Conservation (phyloP, 2,329 filamentous ascomycete genomes). For the Ophiobolus disseminans region DNA sequence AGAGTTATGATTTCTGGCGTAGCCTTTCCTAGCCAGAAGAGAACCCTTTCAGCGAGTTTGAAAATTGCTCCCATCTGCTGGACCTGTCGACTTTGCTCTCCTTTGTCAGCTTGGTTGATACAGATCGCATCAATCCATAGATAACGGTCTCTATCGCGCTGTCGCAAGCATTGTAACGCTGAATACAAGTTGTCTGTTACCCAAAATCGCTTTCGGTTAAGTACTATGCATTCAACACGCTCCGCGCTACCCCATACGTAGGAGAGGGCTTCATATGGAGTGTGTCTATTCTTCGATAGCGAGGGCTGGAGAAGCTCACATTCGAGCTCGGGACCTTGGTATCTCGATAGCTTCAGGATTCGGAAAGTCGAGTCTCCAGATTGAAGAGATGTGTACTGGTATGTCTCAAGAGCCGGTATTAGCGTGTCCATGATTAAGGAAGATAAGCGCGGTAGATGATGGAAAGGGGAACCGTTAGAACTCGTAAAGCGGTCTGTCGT, state of each 20-base stretch:
- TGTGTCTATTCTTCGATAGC: slow-evolving; percentile 4
- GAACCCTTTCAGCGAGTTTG: slow-evolving; percentile 5
- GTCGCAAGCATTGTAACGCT: slow-evolving; percentile 10
- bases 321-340: slow-evolving; percentile 6
- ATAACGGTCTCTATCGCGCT: not conserved
- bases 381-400: too few species aligned
- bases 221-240: slow-evolving; percentile 6
- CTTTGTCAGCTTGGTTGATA: slow-evolving; percentile 10
- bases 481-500: too few species aligned
- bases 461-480: too few species aligned
- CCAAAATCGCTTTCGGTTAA: slow-evolving; percentile 8
- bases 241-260: slow-evolving; percentile 18
- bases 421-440: too few species aligned
- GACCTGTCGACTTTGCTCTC: slow-evolving; percentile 12
- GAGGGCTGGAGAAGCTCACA: slow-evolving; percentile 15
- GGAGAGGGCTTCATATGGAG: slow-evolving; percentile 24
- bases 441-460: too few species aligned
- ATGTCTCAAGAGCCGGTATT: too few species aligned
- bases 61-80: slow-evolving; percentile 13
- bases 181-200: slow-evolving; percentile 17
- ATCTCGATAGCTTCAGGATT: slow-evolving; percentile 9
- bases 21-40: slow-evolving; percentile 11
- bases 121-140: too few species aligned
- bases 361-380: too few species aligned
- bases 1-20: slow-evolving; percentile 1